Percentiles rank a stretch among this genome's conserved stretches.
phyloP scores from a whole-genome alignment of 2,329 filamentous ascomycete genomes.

The Epichloe amarillans region DNA sequence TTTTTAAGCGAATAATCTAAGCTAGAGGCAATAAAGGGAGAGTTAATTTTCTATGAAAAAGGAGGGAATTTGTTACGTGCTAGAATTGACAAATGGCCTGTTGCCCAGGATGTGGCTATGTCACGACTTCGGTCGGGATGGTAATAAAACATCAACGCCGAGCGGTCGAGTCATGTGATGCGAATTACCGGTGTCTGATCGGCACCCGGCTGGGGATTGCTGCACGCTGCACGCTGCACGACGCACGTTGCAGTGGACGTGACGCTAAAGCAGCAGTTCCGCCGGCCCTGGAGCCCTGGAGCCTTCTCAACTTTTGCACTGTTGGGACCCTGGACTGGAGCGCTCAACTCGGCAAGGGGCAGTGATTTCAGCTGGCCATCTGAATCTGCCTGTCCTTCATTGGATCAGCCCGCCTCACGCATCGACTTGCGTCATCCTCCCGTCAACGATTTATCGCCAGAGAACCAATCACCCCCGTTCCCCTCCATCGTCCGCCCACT shows the following conservation, averaged over 20 bases:
- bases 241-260: not conserved
- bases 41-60: too few relatives aligned
- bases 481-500: not conserved
- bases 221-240: not conserved
- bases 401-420: not conserved
- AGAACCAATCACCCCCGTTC: not conserved
- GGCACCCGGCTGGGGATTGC: not conserved
- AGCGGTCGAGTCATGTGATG: conserved; percentile 4
- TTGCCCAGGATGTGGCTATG: too few relatives aligned
- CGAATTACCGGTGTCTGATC: not conserved
- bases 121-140: too few relatives aligned
- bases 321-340: too few relatives aligned
- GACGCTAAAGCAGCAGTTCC: not conserved
- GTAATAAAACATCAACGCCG: not conserved
- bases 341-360: too few relatives aligned
- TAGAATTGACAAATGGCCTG: too few relatives aligned
- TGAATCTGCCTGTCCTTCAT: not conserved
- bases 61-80: too few relatives aligned
- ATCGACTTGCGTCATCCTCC: not conserved
- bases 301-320: not conserved
- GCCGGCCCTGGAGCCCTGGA: not conserved
- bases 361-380: not conserved
- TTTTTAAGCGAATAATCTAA: too few relatives aligned
- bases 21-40: too few relatives aligned
- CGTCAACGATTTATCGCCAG: not conserved